These are phyloP conservation scores for Xenoacremonium recifei DNA, from an alignment of 2,329 filamentous ascomycete species.

Conservation along the genomic window DNA sequence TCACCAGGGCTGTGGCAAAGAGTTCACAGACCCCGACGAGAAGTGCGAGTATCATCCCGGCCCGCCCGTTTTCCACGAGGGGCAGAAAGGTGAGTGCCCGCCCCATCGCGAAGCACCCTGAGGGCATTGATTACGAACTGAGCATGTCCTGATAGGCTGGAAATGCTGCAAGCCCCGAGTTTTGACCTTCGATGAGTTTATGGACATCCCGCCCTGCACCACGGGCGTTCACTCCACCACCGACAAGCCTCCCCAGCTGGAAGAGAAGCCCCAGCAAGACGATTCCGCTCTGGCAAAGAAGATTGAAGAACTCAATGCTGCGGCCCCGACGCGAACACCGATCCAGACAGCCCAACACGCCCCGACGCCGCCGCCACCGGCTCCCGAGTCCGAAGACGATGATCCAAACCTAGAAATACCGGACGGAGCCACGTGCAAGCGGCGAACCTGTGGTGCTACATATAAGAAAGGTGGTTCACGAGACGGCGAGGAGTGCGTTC, in stretches of 20 bases:
- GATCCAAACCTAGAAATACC: slow-evolving; percentile 73
- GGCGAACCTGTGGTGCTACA: slow-evolving; percentile 67
- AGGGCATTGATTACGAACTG: slow-evolving; percentile 6
- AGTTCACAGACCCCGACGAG: slow-evolving; percentile 78
- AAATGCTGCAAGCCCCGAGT: slow-evolving; percentile 98
- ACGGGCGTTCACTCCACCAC: slow-evolving; percentile 89
- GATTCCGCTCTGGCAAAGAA: slow-evolving; percentile 41
- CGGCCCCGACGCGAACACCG: slow-evolving; percentile 40
- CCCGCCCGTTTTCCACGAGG: slow-evolving; percentile 93
- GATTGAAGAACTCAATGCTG: slow-evolving; percentile 53
- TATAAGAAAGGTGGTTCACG: slow-evolving; percentile 62
- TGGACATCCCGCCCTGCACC: slow-evolving; percentile 87
- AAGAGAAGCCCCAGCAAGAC: slow-evolving; percentile 52
- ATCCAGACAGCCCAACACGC: slow-evolving; percentile 45
- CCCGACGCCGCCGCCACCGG: slow-evolving; percentile 55
- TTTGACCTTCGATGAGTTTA: slow-evolving; percentile 97
- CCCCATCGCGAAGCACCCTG: not conserved
- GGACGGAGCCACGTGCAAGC: slow-evolving; percentile 72
- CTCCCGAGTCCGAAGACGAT: slow-evolving; percentile 82
- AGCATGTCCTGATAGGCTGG: slow-evolving; percentile 65
- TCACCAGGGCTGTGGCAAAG: slow-evolving; percentile 92
- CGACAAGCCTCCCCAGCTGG: slow-evolving; percentile 63
- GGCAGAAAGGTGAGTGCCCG: slow-evolving; percentile 78
- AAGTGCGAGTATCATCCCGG: slow-evolving; percentile 90
- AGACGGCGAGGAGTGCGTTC: slow-evolving; percentile 74